Conservation (phyloP, 306 rosid genomes). For the Dalbergia cochinchinensis region DNA sequence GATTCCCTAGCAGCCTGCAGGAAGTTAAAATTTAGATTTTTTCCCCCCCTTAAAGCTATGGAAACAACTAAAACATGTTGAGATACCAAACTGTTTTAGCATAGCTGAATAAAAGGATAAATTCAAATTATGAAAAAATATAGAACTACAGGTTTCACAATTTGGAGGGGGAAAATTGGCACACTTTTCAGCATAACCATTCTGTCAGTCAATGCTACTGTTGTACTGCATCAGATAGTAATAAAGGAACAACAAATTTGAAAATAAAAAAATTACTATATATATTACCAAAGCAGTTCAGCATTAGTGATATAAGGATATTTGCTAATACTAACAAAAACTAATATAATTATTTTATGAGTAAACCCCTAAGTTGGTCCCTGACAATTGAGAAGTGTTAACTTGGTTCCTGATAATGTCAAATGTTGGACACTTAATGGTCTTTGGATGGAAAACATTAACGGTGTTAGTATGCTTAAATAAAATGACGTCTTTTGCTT, state of each 20-base stretch:
- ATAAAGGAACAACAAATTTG: slow-evolving; percentile 7
- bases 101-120: background rate
- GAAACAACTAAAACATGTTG: background rate
- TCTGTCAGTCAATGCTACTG: slow-evolving; percentile 4
- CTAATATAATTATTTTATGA: no score
- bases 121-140: slow-evolving; percentile 14
- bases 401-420: no score
- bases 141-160: slow-evolving; percentile 20
- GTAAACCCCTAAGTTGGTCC: no score
- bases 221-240: slow-evolving; percentile 8
- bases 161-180: background rate
- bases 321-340: background rate
- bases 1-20: slow-evolving; percentile 91
- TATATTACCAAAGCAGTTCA: background rate
- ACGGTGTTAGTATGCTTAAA: no score
- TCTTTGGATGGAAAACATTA: no score
- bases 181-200: background rate
- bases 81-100: no score
- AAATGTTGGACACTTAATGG: no score
- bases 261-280: slow-evolving; percentile 3
- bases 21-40: background rate
- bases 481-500: no score
- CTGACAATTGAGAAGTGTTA: no score
- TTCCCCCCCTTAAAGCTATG: background rate
- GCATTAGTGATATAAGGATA: background rate